Conservation (phyloP, 768 basidiomycete genomes). For the Boletus patriciae region DNA sequence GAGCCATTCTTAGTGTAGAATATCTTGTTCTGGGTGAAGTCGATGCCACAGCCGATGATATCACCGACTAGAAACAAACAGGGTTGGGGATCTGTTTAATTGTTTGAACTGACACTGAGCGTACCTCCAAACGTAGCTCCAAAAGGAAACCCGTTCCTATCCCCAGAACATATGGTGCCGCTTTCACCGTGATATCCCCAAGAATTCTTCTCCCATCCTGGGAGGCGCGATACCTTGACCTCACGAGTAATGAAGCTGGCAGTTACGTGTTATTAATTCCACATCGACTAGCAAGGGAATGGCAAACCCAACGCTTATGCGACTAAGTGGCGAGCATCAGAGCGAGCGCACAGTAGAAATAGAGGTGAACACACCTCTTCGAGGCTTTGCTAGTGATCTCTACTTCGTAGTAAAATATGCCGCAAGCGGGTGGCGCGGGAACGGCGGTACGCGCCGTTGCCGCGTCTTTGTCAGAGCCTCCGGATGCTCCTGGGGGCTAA, state of each 20-base stretch:
- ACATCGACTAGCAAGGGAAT: background rate
- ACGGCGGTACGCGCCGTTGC: slow-evolving; percentile 77
- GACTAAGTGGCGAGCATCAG: slow-evolving; percentile 42
- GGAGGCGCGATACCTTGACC: slow-evolving; percentile 70
- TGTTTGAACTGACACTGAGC: slow-evolving; percentile 26
- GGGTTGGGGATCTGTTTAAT: background rate
- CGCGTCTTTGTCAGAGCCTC: slow-evolving; percentile 74
- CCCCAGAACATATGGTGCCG: slow-evolving; percentile 72
- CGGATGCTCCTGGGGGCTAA: slow-evolving; percentile 44
- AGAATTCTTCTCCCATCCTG: slow-evolving; percentile 82
- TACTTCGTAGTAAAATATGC: slow-evolving; percentile 94
- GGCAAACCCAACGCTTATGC: slow-evolving; percentile 77
- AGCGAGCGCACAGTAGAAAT: slow-evolving; percentile 5
- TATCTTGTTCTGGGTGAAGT: slow-evolving; percentile 74
- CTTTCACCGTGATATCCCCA: slow-evolving; percentile 96
- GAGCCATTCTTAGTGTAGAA: slow-evolving; percentile 92
- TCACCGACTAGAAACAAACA: slow-evolving; percentile 63
- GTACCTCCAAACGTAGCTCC: slow-evolving; percentile 80
- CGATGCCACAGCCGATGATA: slow-evolving; percentile 88
- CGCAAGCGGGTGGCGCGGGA: slow-evolving; percentile 81
- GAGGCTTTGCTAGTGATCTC: slow-evolving; percentile 75
- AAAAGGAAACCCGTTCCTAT: slow-evolving; percentile 69
- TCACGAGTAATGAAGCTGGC: slow-evolving; percentile 64
- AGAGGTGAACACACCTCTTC: slow-evolving; percentile 59
- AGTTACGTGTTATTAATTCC: slow-evolving; percentile 13